phyloP scores from a whole-genome alignment of 73 alveolate genomes.

The Tetrahymena elliotti region DNA sequence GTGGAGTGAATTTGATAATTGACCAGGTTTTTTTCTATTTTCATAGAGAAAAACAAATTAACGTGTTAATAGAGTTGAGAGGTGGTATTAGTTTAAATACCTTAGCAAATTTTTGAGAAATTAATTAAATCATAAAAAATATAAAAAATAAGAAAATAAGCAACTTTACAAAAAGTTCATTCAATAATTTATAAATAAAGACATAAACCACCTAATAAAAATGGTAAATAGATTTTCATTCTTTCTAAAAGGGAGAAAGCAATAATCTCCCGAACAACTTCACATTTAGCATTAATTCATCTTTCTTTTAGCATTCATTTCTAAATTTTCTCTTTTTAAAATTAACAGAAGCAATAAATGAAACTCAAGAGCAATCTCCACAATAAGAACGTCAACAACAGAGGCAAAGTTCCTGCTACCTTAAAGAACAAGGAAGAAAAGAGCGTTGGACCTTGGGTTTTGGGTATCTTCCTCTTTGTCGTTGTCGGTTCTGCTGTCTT shows the following conservation, averaged over 20 bases:
- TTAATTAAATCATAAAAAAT: background rate
- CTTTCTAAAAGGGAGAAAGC: background rate
- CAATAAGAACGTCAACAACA: background rate
- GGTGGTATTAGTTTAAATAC: background rate
- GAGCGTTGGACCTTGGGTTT: slow-evolving; percentile 70
- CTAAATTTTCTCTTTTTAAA: background rate
- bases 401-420: background rate
- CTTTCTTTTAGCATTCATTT: background rate
- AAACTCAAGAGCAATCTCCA: background rate
- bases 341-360: background rate
- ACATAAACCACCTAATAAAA: background rate
- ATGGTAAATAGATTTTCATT: background rate
- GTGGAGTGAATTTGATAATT: background rate
- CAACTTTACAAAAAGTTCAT: background rate
- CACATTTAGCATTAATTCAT: background rate
- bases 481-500: slow-evolving; percentile 77
- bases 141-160: background rate
- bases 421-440: slow-evolving; percentile 64
- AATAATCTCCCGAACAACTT: background rate
- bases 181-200: background rate
- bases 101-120: background rate
- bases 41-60: background rate
- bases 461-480: slow-evolving; percentile 72
- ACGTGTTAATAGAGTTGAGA: background rate
- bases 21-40: background rate